Conservation (phyloP, 164 flowering plant species). For the Echeveria elegans region DNA sequence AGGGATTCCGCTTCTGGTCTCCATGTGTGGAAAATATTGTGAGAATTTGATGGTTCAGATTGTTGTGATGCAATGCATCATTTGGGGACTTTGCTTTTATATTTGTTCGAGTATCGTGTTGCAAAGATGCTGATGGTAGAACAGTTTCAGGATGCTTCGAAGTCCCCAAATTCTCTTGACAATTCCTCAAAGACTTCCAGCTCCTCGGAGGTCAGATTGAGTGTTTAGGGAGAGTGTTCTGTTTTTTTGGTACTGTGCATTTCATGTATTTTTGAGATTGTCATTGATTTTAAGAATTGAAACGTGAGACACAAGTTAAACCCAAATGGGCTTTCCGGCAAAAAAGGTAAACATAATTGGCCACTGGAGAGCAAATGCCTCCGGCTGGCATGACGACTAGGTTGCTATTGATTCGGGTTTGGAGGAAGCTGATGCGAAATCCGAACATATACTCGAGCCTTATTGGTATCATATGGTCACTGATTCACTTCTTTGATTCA, state of each 20-base stretch:
- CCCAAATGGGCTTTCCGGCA: constrained; percentile 49
- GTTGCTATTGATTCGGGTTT: constrained; percentile 38
- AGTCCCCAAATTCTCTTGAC: constrained; percentile 46
- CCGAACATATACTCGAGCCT: constrained; percentile 60
- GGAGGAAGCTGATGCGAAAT: constrained; percentile 50
- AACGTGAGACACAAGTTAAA: constrained; percentile 34
- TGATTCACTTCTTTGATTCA: constrained; percentile 50
- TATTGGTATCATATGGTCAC: constrained; percentile 55
- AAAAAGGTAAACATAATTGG: constrained; percentile 22
- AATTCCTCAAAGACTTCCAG: background rate
- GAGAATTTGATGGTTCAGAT: constrained; percentile 58
- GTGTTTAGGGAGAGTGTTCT: constrained; percentile 28
- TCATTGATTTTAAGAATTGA: background rate
- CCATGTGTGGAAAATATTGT: constrained; percentile 49
- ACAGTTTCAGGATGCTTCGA: constrained; percentile 59
- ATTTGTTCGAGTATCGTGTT: constrained; percentile 57
- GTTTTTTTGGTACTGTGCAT: background rate
- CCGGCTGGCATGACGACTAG: constrained; percentile 28
- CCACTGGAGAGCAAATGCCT: constrained; percentile 38
- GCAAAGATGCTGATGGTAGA: constrained; percentile 55
- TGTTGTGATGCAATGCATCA: constrained; percentile 58
- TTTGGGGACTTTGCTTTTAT: constrained; percentile 58
- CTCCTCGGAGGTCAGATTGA: constrained; percentile 63
- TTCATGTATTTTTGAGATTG: background rate
- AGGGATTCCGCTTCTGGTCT: constrained; percentile 56